Conservation (phyloP, 2,329 filamentous ascomycete genomes). For the Mycosphaerella sp. region DNA sequence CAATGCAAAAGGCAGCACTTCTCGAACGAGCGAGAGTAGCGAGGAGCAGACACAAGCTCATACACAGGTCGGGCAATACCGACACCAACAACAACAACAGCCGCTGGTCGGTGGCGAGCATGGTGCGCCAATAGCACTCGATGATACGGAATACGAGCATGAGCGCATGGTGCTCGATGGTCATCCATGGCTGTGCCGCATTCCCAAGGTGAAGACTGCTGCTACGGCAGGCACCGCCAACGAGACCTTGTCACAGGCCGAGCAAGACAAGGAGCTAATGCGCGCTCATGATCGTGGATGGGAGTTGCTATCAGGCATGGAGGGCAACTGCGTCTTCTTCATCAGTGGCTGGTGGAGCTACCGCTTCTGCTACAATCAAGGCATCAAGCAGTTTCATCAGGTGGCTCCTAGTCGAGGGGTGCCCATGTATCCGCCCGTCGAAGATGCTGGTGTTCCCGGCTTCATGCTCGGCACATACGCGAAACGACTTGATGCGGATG, state of each 20-base stretch:
- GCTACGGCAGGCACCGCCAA: constrained; percentile 19
- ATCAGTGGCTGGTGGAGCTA: constrained; percentile 94
- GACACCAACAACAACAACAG: constrained; percentile 11
- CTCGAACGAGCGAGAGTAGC: not conserved
- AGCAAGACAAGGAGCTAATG: constrained; percentile 72
- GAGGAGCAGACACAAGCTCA: constrained; percentile 2
- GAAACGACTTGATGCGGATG: constrained; percentile 26
- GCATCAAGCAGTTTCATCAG: constrained; percentile 87
- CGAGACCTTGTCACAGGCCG: constrained; percentile 43
- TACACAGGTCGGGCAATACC: constrained; percentile 22
- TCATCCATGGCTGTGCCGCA: constrained; percentile 73
- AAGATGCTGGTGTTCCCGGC: constrained; percentile 68
- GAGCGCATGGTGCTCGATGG: constrained; percentile 68
- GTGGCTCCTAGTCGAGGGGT: constrained; percentile 63
- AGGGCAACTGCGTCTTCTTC: constrained; percentile 75
- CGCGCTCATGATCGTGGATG: constrained; percentile 72
- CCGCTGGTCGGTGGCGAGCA: constrained; percentile 11
- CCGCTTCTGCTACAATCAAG: constrained; percentile 82
- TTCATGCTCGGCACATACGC: constrained; percentile 66
- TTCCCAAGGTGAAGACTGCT: constrained; percentile 61
- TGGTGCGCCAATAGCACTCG: constrained; percentile 8
- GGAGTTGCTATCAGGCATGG: constrained; percentile 71
- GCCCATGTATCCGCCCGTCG: constrained; percentile 62
- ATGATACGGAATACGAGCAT: constrained; percentile 42
- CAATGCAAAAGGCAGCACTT: constrained; percentile 6